These are phyloP conservation scores for Phycomyces nitens DNA, from an alignment of 192 early-diverging fungal genomes.

Conservation along the genomic window DNA sequence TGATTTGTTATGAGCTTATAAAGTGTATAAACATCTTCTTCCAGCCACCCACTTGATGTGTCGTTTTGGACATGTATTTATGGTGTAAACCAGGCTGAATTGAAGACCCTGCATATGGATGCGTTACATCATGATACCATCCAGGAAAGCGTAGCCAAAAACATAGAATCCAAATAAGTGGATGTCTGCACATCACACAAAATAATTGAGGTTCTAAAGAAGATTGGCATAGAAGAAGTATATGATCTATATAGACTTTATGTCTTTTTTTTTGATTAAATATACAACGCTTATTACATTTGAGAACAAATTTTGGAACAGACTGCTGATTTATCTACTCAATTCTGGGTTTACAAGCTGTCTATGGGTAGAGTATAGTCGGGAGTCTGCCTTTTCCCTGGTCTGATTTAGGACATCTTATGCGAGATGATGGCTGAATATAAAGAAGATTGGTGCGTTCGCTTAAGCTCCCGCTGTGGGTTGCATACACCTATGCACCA, in stretches of 20 bases:
- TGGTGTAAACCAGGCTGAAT: neutral
- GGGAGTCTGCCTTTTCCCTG: constrained; percentile 5
- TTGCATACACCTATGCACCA: neutral
- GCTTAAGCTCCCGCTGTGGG: neutral
- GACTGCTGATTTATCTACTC: neutral
- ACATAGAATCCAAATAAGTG: neutral
- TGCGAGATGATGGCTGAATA: neutral
- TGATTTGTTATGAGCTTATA: neutral
- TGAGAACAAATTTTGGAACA: neutral
- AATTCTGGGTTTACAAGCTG: neutral
- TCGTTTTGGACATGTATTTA: neutral
- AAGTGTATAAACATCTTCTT: neutral
- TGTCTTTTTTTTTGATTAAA: neutral
- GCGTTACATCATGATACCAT: constrained; percentile 5
- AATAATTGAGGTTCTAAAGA: neutral
- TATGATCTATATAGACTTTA: neutral
- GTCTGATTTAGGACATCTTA: constrained; percentile 3
- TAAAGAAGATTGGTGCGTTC: constrained; percentile 2
- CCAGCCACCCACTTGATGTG: neutral
- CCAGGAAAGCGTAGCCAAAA: neutral
- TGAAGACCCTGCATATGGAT: neutral
- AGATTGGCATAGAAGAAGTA: neutral
- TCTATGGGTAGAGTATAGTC: neutral
- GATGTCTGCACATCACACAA: neutral
- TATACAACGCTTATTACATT: neutral